Evolutionary conservation across 2,329 filamentous ascomycete genomes (phyloP), one percentile per base, ranked within the genome.

Genomic region (Botrytis paeoniae): DNA sequence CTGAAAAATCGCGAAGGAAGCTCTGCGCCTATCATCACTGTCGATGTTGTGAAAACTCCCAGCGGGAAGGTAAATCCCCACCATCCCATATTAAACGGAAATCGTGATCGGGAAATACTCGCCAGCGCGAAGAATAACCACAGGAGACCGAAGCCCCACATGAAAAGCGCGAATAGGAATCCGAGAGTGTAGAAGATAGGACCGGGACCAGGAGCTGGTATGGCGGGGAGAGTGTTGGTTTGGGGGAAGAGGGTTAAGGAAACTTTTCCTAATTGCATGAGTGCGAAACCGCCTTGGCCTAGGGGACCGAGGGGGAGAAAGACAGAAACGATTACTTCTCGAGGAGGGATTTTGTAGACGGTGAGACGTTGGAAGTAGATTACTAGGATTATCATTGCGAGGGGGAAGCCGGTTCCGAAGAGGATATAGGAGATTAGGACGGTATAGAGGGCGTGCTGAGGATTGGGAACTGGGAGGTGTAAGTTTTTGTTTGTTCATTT

Each of bases 331-430:
- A 93, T 89, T 72, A 89, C 87, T 78, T 92, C 91, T 66, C 87
- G 85, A 1, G 89, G 87, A 0, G 91, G 91, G 22, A 93, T 84
- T 57, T 89, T 89, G 81, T 93, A 87, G 4, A 93, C 80, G 6
- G 88, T 89, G 16, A 93, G 84, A 18, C 91, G 89, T 74, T 91
- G 88, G 78, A 92, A 92, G 81, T 93, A 93, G 54, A 93, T 86
- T 18, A 88, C 88, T 39, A 93, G 82, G 32, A 92, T 86, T 60
- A 86, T 85, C 80, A 90, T 86, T 2, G 90, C 87, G 69, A 93
- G 81, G 0, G 87, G 87, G 3, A 85, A 85, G 7, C 89, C 89
- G 73, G 89, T 88, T 0, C 91, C 91, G 89, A 89, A 93, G 76
- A 93, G 86, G 25, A 92, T 83, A 78, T 93, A 93, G 4, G 86